Evolutionary conservation across 495 filamentous ascomycete genomes (phyloP).

Genomic region (Aspergillus wentii): DNA sequence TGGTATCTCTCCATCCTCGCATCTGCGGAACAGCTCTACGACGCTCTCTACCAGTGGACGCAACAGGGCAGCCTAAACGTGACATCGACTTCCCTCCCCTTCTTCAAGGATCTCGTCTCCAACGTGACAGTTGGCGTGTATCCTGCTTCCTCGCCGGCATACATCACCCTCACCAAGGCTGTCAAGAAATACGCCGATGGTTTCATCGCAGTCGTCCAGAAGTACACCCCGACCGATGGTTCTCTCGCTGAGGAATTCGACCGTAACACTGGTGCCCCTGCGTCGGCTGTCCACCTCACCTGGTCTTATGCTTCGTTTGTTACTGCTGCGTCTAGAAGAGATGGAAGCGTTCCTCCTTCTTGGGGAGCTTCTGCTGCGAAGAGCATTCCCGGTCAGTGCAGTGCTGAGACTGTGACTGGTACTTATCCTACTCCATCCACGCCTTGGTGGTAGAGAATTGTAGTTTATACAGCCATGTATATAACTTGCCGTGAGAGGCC

Average conservation of each 20-base stretch:
- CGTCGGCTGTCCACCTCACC: conserved; percentile 44
- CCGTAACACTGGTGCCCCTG: conserved; percentile 39
- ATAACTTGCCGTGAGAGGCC: too few species aligned
- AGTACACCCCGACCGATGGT: conserved; percentile 44
- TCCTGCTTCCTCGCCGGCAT: conserved; percentile 39
- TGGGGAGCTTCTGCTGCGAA: too few species aligned
- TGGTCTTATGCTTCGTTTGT: conserved; percentile 46
- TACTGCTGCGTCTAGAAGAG: too few species aligned
- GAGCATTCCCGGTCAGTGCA: too few species aligned
- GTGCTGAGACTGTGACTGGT: too few species aligned
- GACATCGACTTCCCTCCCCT: conserved; percentile 48
- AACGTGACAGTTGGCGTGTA: conserved; percentile 22
- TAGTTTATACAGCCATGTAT: too few species aligned
- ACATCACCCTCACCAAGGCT: too few species aligned
- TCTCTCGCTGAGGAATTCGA: conserved; percentile 53
- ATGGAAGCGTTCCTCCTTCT: too few species aligned
- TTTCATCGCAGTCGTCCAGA: too few species aligned
- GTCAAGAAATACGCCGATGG: too few species aligned
- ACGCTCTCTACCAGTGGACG: conserved; percentile 55
- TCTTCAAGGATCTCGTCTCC: conserved; percentile 53
- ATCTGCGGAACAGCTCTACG: conserved; percentile 59
- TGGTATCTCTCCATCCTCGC: conserved; percentile 58
- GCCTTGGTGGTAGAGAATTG: conserved; percentile 9
- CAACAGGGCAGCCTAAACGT: conserved; percentile 45
- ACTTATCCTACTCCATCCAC: too few species aligned